Conservation (phyloP, 306 rosid species). For the Calophaca sinica region DNA sequence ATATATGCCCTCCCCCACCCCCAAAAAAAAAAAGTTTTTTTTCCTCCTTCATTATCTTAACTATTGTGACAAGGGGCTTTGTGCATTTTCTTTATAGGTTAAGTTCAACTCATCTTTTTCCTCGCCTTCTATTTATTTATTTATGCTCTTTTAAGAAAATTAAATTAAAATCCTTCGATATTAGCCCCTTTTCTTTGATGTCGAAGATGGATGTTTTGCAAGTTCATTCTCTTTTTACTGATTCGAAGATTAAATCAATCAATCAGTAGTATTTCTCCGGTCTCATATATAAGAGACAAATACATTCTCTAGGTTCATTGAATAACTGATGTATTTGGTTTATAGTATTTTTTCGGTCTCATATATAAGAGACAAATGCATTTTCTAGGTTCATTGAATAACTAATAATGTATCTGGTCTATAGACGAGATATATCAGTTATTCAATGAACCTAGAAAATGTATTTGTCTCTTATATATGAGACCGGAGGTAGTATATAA, state of each 20-base stretch:
- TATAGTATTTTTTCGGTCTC: too few species aligned
- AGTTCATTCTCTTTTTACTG: conserved; percentile 21
- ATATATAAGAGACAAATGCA: too few species aligned
- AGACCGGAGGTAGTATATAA: conserved; percentile 26
- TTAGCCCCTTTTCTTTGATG: background rate
- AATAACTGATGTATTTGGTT: too few species aligned
- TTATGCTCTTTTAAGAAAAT: background rate
- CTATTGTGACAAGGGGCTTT: conserved; percentile 44
- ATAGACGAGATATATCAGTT: too few species aligned
- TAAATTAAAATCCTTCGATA: background rate
- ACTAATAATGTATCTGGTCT: too few species aligned
- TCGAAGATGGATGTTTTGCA: conserved; percentile 8
- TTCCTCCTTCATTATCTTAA: conserved; percentile 43
- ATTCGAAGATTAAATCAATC: conserved; percentile 27
- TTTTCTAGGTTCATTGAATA: too few species aligned
- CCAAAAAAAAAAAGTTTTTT: background rate
- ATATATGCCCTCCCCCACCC: background rate
- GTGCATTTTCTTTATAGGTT: conserved; percentile 27
- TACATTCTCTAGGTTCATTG: too few species aligned
- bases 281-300: too few species aligned
- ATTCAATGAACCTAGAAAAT: too few species aligned
- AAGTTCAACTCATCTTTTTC: background rate
- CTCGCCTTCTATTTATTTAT: too few species aligned
- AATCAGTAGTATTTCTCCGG: conserved; percentile 16
- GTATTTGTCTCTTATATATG: too few species aligned